These are phyloP conservation scores for Lupinus albus DNA, from an alignment of 306 rosid genomes.

Conservation along the genomic window DNA sequence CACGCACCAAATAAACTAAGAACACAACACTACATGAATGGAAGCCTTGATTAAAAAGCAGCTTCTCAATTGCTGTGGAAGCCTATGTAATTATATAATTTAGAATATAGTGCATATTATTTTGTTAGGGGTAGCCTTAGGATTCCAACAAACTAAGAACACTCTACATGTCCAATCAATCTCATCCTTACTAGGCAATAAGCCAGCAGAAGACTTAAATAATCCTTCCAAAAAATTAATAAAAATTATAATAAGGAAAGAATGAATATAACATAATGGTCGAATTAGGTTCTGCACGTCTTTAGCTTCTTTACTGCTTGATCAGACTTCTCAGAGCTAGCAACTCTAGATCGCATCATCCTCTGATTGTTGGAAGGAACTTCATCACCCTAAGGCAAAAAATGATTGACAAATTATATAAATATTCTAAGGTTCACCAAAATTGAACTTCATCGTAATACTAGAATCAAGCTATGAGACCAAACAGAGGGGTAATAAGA, in stretches of 20 bases:
- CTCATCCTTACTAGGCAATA: conserved; percentile 47
- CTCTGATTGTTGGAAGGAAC: conserved; percentile 53
- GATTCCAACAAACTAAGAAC: conserved; percentile 56
- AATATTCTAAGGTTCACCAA: conserved; percentile 6
- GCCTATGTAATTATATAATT: conserved; percentile 54
- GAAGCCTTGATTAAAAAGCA: conserved; percentile 56
- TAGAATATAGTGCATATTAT: conserved; percentile 47
- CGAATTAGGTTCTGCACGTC: conserved; percentile 63
- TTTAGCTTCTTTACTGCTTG: conserved; percentile 73
- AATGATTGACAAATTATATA: conserved; percentile 39
- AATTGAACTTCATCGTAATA: conserved; percentile 21
- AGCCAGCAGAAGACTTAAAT: conserved; percentile 52
- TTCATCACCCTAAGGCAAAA: conserved; percentile 60
- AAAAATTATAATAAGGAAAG: conserved; percentile 51
- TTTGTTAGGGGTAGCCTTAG: conserved; percentile 51
- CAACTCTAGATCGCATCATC: conserved; percentile 50
- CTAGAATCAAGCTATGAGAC: neutral
- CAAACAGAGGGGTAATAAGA: neutral
- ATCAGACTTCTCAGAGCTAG: conserved; percentile 60
- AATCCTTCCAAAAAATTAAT: conserved; percentile 65
- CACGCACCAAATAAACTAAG: conserved; percentile 40
- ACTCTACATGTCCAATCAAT: conserved; percentile 72
- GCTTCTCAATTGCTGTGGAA: conserved; percentile 73
- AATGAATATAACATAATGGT: conserved; percentile 39
- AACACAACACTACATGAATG: conserved; percentile 61